These are phyloP conservation scores for Cicer chorassanicum DNA, from an alignment of 306 rosid genomes.

Conservation along the genomic window DNA sequence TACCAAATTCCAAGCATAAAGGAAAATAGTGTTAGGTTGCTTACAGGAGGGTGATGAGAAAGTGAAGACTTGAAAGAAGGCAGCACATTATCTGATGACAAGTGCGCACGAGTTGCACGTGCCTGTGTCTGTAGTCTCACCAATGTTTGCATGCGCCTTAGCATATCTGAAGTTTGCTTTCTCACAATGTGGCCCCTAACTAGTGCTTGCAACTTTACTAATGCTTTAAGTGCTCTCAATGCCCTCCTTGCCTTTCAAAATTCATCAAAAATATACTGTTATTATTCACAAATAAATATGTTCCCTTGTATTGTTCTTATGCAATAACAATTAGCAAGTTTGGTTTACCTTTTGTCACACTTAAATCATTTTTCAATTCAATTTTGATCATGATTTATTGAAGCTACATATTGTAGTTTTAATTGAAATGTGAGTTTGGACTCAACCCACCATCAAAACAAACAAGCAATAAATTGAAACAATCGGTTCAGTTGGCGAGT, in stretches of 20 bases:
- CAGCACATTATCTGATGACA: slow-evolving; percentile 50
- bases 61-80: slow-evolving; percentile 63
- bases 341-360: too few species aligned
- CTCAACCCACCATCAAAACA: too few species aligned
- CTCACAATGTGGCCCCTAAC: slow-evolving; percentile 96
- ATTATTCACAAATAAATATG: neutral
- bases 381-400: too few species aligned
- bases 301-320: neutral
- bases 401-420: too few species aligned
- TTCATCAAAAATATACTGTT: slow-evolving; percentile 15
- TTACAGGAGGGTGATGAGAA: slow-evolving; percentile 60
- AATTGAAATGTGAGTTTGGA: too few species aligned
- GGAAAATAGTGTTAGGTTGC: slow-evolving; percentile 7
- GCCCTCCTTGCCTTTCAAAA: slow-evolving; percentile 88
- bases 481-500: too few species aligned
- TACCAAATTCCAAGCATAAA: neutral
- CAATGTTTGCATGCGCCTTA: slow-evolving; percentile 89
- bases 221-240: slow-evolving; percentile 82
- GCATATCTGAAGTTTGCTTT: slow-evolving; percentile 89
- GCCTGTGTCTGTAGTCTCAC: slow-evolving; percentile 82
- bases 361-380: too few species aligned
- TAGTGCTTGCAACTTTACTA: slow-evolving; percentile 96
- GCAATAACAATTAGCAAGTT: too few species aligned
- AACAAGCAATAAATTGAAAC: too few species aligned
- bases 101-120: slow-evolving; percentile 67